These are phyloP conservation scores for Coffea eugenioides DNA, from an alignment of 257 asterid genomes.

Conservation along the genomic window DNA sequence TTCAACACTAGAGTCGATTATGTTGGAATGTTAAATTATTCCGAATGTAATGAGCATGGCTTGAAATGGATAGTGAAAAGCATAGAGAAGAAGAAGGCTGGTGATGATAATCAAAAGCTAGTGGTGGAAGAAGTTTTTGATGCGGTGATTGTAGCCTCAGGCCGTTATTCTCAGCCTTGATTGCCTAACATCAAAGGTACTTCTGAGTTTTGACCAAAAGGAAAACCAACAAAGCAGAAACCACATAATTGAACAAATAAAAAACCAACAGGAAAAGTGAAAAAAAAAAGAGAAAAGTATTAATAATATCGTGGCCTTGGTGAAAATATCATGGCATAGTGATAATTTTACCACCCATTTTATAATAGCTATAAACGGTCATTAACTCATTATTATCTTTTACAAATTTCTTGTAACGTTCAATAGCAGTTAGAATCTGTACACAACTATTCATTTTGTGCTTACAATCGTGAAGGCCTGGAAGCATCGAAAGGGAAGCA, in stretches of 20 bases:
- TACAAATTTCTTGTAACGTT: too few species aligned
- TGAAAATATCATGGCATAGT: too few species aligned
- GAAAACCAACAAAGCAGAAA: too few species aligned
- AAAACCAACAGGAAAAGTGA: too few species aligned
- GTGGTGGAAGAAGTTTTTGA: constrained; percentile 68
- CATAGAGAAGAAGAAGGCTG: constrained; percentile 4
- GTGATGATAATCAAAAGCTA: constrained; percentile 14
- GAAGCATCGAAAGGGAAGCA: constrained; percentile 74
- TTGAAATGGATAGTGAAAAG: constrained; percentile 73
- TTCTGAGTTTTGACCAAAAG: neutral
- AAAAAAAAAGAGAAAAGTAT: too few species aligned
- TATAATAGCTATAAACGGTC: too few species aligned
- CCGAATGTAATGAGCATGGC: constrained; percentile 20
- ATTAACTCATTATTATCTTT: too few species aligned
- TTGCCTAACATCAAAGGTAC: constrained; percentile 74
- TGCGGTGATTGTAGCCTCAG: constrained; percentile 86
- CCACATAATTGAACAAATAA: too few species aligned
- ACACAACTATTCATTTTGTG: too few species aligned
- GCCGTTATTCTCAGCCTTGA: constrained; percentile 82
- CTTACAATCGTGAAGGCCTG: constrained; percentile 48
- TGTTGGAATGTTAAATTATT: constrained; percentile 52
- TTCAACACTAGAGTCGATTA: constrained; percentile 59
- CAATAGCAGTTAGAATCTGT: too few species aligned
- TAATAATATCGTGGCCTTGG: too few species aligned
- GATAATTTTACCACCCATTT: too few species aligned